Base-by-base conservation (phyloP, 345 rosid genomes). In the Citrus sp. region DNA sequence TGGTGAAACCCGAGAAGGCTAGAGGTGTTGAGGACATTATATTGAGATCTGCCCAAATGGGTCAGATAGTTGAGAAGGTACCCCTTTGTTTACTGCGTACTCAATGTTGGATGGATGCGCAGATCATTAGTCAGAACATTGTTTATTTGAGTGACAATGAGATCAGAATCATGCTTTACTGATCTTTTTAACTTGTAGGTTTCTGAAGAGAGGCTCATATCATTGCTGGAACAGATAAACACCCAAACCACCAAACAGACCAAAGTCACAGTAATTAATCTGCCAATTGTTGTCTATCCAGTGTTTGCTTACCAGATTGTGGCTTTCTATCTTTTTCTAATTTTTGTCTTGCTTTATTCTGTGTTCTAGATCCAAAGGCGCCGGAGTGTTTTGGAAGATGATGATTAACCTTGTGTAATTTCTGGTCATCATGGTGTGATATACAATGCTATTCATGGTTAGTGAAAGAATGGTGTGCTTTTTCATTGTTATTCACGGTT, bases 1-100 rank as follows among this genome's bases (percentile, higher is more conserved):
- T 95, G 87, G 99, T 95, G 87, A 95, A 95, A 86, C 99, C 99
- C 84, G 98, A 95, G 86, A 95, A 95, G 84, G 98, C 97, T 56
- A 92, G 93, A 80, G 88, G 97, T 49, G 99, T 95, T 73, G 98
- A 95, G 84, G 99, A 95, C 84, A 93, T 92, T 67, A 72, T 93
- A 74, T 86, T 95, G 72, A 87, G 98, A 84, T 92, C 98, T 84
- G 94, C 98, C 77, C 96, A 93, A 78, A 90, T 80, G 92, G 98
- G 98, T 76, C 99, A 95, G 88, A 91, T 95, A 16, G 96, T 67
- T 78, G 98, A 95, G 82, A 95, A 95, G 97, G 99, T 90, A 83
- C 25, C 69, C 40, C 60, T 28, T 75, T 10, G 54, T 28, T 64
- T 55, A 35, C 32, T 46, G 40, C 19, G 9, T 61, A 67, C 30